Percentiles rank a stretch among this genome's conserved stretches.
phyloP scores from a whole-genome alignment of 345 rosid species.

The Acer campestre region DNA sequence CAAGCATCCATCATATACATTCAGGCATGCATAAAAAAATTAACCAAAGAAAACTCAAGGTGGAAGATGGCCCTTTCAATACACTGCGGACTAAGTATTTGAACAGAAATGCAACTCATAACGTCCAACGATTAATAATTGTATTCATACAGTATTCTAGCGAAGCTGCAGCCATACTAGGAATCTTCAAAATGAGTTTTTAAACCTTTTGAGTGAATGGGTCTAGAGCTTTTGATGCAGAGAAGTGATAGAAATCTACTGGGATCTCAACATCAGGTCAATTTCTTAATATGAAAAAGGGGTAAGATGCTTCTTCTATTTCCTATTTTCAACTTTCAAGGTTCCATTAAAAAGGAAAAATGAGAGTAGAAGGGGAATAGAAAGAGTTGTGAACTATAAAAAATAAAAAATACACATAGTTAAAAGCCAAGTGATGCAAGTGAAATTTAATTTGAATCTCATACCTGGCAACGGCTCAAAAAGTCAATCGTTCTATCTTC shows the following conservation, averaged over 20 bases:
- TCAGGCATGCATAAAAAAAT: neutral
- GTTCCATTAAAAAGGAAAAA: neutral
- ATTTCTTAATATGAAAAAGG: neutral
- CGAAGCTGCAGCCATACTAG: neutral
- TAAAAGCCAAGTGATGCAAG: neutral
- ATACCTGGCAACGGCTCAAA: slow-evolving; percentile 83
- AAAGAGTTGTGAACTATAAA: neutral
- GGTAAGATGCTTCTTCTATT: neutral
- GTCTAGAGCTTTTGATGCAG: neutral
- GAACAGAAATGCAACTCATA: neutral
- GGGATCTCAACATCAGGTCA: neutral
- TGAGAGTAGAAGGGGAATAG: neutral
- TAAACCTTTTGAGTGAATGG: neutral
- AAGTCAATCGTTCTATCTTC: slow-evolving; percentile 62
- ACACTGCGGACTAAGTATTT: neutral
- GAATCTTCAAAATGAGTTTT: neutral
- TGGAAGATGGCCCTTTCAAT: neutral
- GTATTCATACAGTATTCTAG: neutral
- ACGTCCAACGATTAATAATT: neutral
- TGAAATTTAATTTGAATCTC: neutral
- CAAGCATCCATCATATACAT: neutral
- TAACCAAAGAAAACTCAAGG: neutral
- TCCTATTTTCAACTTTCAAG: neutral
- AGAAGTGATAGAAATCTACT: neutral
- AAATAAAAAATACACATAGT: neutral